Conservation (phyloP, 106 monocot species). For the Chionographis japonica region DNA sequence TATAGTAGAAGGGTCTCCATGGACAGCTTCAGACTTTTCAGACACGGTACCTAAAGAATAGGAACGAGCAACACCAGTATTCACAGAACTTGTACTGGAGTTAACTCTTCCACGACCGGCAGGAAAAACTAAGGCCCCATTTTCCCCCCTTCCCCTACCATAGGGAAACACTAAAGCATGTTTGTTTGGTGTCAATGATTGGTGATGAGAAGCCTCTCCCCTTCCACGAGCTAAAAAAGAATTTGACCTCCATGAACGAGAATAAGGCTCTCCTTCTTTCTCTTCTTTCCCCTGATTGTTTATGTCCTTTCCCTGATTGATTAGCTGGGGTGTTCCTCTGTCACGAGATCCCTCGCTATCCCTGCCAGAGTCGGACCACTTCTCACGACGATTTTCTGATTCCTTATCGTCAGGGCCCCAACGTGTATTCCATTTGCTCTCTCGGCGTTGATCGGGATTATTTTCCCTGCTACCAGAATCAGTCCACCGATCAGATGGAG, state of each 20-base stretch:
- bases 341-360: slow-evolving; percentile 53
- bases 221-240: slow-evolving; percentile 55
- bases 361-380: slow-evolving; percentile 51
- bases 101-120: slow-evolving; percentile 46
- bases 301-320: no score
- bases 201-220: slow-evolving; percentile 34
- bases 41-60: slow-evolving; percentile 24
- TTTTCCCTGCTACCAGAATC: slow-evolving; percentile 51
- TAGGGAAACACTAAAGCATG: slow-evolving; percentile 29
- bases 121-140: slow-evolving; percentile 35
- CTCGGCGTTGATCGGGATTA: slow-evolving; percentile 69
- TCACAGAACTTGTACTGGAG: slow-evolving; percentile 9
- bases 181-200: no score
- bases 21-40: slow-evolving; percentile 42
- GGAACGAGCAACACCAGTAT: slow-evolving; percentile 19
- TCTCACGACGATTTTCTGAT: slow-evolving; percentile 63
- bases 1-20: slow-evolving; percentile 33
- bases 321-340: slow-evolving; percentile 24
- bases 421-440: slow-evolving; percentile 91
- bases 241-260: slow-evolving; percentile 76
- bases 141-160: slow-evolving; percentile 74
- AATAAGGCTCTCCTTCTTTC: slow-evolving; percentile 59
- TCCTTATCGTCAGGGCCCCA: slow-evolving; percentile 96
- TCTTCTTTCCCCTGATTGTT: slow-evolving; percentile 58
- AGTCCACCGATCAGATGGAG: slow-evolving; percentile 50